Evolutionary conservation across 2,329 filamentous ascomycete genomes (phyloP), one percentile per base, ranked within the genome.

Genomic region (Aspergillus sp.): DNA sequence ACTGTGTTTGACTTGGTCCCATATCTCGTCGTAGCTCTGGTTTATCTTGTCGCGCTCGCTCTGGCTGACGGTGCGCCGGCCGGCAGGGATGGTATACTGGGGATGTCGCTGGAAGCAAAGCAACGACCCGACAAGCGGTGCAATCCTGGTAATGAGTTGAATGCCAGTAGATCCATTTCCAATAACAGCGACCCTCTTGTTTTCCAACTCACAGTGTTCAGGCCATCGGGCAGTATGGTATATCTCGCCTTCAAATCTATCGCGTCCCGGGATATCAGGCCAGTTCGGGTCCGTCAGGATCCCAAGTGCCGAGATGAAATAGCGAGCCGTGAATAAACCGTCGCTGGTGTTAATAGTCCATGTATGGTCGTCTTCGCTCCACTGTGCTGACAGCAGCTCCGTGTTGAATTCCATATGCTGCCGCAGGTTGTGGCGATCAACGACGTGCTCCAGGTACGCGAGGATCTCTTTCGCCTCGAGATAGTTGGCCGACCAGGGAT

Each of bases 121-220:
- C 41, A 76, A 52, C 0, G 58, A 62, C 31, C 66, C 57, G 14
- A 74, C 72, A 9, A 64, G 57, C 21, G 59, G 46, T 1, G 66
- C 68, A 11, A 74, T 61, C 3, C 67, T 65, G 1, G 66, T 64
- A 5, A 71, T 68, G 2, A 70, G 35, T 46, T 73, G 71, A 3
- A 69, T 60, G 6, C 66, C 70, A 1, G 64, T 68, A 0, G 69
- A 66, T 0, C 70, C 69, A 15, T 55, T 66, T 2, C 66, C 66
- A 51, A 86, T 77, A 8, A 85, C 68, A 4, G 78, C 77, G 8
- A 85, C 81, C 6, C 71, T 54, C 14, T 54, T 54, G 2, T 21
- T 33, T 7, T 23, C 17, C 6, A 54, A 19, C 8, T 44, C 15
- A 21, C 14, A 47, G 6, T 15, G 8, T 9, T 35, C 43, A 6